phyloP scores from a whole-genome alignment of 208 protist genomes.

The Acanthamoeba castellanii region DNA sequence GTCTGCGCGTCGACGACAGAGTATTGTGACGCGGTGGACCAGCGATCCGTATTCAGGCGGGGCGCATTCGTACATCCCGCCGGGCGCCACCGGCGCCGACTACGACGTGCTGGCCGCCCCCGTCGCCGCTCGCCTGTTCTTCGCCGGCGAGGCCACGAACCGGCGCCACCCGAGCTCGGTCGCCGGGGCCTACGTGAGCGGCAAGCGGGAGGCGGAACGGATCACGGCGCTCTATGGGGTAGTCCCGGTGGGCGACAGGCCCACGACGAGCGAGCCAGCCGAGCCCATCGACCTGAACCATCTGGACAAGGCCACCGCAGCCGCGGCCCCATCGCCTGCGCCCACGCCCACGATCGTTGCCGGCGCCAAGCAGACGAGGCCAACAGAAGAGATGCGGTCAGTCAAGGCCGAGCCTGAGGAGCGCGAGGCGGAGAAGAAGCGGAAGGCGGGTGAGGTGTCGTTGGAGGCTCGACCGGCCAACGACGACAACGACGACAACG shows the following conservation, averaged over 20 bases:
- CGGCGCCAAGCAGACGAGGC: neutral
- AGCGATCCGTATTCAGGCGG: neutral
- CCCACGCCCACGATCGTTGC: neutral
- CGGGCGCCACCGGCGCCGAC: slow-evolving; percentile 12
- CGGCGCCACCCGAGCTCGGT: slow-evolving; percentile 16
- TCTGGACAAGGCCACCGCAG: neutral
- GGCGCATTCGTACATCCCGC: slow-evolving; percentile 1
- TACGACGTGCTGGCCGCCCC: slow-evolving; percentile 1
- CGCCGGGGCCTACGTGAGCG: neutral
- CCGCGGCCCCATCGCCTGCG: neutral
- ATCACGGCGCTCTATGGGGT: neutral
- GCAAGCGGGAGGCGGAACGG: slow-evolving; percentile 24
- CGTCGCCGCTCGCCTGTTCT: slow-evolving; percentile 33
- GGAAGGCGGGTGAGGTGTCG: neutral
- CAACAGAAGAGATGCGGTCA: neutral
- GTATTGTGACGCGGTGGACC: neutral
- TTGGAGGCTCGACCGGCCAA: neutral
- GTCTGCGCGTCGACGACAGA: neutral
- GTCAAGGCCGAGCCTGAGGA: neutral
- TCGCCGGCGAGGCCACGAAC: slow-evolving; percentile 16
- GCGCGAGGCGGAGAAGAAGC: neutral
- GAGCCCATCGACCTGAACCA: neutral
- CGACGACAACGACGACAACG: neutral
- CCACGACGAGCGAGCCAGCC: neutral
- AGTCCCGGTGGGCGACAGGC: neutral